These are phyloP conservation scores for Scenedesmus sp. DNA, from an alignment of 163 green algal species.

Conservation along the genomic window DNA sequence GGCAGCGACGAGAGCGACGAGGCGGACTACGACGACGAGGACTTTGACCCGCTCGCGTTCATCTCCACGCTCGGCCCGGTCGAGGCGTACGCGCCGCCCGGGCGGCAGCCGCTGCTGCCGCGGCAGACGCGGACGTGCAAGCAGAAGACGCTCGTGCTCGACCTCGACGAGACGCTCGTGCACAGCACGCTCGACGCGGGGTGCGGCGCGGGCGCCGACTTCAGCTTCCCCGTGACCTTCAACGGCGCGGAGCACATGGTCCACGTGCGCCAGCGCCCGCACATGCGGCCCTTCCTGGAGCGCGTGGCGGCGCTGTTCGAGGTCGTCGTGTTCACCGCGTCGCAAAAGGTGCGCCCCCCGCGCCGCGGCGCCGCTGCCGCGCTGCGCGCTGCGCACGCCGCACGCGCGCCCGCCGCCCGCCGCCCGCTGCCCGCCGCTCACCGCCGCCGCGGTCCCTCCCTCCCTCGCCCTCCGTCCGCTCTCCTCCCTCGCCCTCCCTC, in stretches of 20 bases:
- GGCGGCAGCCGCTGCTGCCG: slow-evolving; percentile 70
- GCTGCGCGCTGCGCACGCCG: too few species aligned
- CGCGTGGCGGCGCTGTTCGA: slow-evolving; percentile 85
- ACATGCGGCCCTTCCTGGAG: slow-evolving; percentile 91
- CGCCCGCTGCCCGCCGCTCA: too few species aligned
- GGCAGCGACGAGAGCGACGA: slow-evolving; percentile 53
- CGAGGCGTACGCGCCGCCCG: slow-evolving; percentile 31
- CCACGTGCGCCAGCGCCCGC: slow-evolving; percentile 80
- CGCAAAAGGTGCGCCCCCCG: slow-evolving; percentile 66
- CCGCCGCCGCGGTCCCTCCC: too few species aligned
- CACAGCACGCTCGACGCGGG: slow-evolving; percentile 70
- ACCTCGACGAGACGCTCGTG: slow-evolving; percentile 96
- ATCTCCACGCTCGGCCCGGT: slow-evolving; percentile 89
- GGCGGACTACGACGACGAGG: slow-evolving; percentile 73
- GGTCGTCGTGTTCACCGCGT: slow-evolving; percentile 98
- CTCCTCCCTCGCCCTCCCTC: neutral
- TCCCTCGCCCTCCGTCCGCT: too few species aligned
- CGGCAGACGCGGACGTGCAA: slow-evolving; percentile 68
- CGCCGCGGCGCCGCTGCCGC: slow-evolving; percentile 25
- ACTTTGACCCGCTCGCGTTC: slow-evolving; percentile 96
- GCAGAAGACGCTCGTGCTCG: slow-evolving; percentile 92
- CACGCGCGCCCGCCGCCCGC: too few species aligned
- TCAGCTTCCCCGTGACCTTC: slow-evolving; percentile 89
- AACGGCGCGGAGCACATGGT: slow-evolving; percentile 82
- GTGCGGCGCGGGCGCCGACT: slow-evolving; percentile 48